Base-by-base conservation (phyloP, 805 yeast genomes). In the Ogataea neopini region DNA sequence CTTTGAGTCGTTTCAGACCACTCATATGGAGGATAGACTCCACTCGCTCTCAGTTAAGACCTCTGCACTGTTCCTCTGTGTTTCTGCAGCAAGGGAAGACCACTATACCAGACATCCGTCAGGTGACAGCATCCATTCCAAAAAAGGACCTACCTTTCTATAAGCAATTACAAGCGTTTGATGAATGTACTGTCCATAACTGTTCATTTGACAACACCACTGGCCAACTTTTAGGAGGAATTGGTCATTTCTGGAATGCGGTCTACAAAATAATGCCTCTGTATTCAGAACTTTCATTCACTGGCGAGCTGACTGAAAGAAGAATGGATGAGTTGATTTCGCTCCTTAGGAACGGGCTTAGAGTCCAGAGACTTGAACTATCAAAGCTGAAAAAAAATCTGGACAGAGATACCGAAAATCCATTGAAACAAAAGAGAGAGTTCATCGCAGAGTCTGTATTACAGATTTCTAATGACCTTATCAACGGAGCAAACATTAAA, bases 311-410 rank as follows among this genome's bases (percentile, higher is more conserved):
- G 45, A 68, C 68, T 45, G 65, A 70, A 19, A 67, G 63, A 33
- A 61, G 81, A 49, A 72, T 75, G 33, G 71, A 79, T 11, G 69
- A 70, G 29, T 58, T 79, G 46, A 71, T 79, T 14, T 77, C 78
- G 43, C 59, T 80, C 8, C 59, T 80, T 30, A 79, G 81, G 54
- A 79, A 79, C 45, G 83, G 81, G 6, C 63, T 80, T 33, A 72
- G 83, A 62, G 76, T 79, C 34, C 76, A 79, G 54, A 69, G 84
- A 61, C 66, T 70, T 32, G 81, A 79, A 56, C 61, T 78, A 44
- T 70, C 80, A 5, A 72, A 77, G 53, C 68, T 79, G 58, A 71
- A 73, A 44, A 79, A 78, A 58, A 80, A 80, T 57, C 76, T 83
- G 5, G 86, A 80, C 60, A 74, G 75, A 51, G 84, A 80, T 45